Conservation (phyloP, 352 stramenopile genomes). For the Saprolegnia parasitica region DNA sequence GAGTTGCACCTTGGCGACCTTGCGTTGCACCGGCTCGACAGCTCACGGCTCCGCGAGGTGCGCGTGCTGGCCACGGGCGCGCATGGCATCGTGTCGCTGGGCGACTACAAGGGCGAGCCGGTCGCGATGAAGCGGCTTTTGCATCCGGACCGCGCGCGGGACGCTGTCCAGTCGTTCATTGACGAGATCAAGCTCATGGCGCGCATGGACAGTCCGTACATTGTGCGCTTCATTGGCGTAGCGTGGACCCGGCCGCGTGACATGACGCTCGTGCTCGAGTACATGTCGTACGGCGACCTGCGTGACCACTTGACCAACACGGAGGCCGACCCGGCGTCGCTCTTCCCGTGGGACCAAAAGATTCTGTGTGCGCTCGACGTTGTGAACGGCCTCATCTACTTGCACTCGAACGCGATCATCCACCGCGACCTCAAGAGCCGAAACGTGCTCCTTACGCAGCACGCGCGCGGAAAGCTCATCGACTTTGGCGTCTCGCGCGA, state of each 20-base stretch:
- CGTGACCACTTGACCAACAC: slow-evolving; percentile 31
- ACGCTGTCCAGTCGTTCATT: slow-evolving; percentile 34
- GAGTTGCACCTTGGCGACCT: slow-evolving; percentile 22
- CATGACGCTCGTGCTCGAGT: slow-evolving; percentile 31
- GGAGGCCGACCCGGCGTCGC: slow-evolving; percentile 10
- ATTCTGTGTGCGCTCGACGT: slow-evolving; percentile 34
- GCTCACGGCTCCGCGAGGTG: background rate
- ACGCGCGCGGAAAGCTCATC: slow-evolving; percentile 32
- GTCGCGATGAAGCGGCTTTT: slow-evolving; percentile 59
- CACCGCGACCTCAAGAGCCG: slow-evolving; percentile 34
- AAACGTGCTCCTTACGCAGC: slow-evolving; percentile 34
- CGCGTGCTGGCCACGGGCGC: slow-evolving; percentile 4
- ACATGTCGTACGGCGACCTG: slow-evolving; percentile 33
- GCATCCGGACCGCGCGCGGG: background rate
- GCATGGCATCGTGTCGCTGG: slow-evolving; percentile 13
- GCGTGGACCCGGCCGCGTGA: slow-evolving; percentile 22
- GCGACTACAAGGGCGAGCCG: slow-evolving; percentile 40
- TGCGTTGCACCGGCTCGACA: slow-evolving; percentile 9
- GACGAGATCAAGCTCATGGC: slow-evolving; percentile 33
- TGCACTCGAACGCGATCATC: slow-evolving; percentile 34
- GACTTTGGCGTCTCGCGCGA: slow-evolving; percentile 32
- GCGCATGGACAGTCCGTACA: slow-evolving; percentile 32
- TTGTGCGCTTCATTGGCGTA: slow-evolving; percentile 34
- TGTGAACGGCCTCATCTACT: slow-evolving; percentile 35
- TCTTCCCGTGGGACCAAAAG: slow-evolving; percentile 32